Evolutionary conservation across 257 asterid genomes (phyloP).

Genomic region (Jasminum sambac): DNA sequence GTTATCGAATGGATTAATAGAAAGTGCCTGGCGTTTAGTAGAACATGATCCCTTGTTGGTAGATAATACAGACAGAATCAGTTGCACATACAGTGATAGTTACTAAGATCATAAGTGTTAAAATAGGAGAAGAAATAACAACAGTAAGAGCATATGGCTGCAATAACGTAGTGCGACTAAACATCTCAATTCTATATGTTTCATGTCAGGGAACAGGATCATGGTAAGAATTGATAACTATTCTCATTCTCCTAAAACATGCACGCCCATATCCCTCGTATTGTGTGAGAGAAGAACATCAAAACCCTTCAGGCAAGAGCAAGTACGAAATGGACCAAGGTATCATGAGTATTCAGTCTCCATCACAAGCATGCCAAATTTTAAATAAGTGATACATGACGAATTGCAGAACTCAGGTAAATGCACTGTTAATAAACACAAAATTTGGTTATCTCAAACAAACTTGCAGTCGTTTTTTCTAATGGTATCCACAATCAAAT

Average conservation of each 20-base stretch:
- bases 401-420: neutral
- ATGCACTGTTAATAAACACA: neutral
- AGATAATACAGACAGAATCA: neutral
- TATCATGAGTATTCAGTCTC: neutral
- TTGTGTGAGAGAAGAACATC: neutral
- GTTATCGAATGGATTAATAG: neutral
- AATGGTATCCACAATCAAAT: neutral
- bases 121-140: constrained; percentile 7
- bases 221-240: neutral
- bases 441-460: neutral
- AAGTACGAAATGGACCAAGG: neutral
- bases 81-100: constrained; percentile 15
- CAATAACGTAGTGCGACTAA: neutral
- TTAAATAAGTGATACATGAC: neutral
- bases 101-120: constrained; percentile 5
- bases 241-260: neutral
- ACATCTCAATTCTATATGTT: neutral
- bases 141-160: neutral
- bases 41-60: constrained; percentile 4
- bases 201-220: neutral
- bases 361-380: neutral
- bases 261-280: neutral
- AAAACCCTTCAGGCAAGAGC: neutral
- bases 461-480: neutral
- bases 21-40: constrained; percentile 4